phyloP scores from a whole-genome alignment of 768 basidiomycete genomes.

The Naganishia vaughanmartiniae region DNA sequence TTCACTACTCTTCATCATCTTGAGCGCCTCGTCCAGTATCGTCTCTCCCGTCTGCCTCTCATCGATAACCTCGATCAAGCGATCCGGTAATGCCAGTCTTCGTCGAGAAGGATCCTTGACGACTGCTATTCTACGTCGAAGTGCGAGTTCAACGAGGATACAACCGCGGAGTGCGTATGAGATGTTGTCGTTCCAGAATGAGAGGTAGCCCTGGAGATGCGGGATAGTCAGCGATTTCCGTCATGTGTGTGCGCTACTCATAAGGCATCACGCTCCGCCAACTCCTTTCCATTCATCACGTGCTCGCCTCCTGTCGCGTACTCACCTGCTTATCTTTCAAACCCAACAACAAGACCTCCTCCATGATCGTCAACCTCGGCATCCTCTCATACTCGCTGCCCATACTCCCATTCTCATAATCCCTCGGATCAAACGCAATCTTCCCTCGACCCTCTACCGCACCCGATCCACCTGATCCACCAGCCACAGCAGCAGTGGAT shows the following conservation, averaged over 20 bases:
- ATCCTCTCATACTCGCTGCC: constrained; percentile 60
- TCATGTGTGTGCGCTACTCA: no score
- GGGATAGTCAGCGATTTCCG: neutral
- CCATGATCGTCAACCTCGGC: constrained; percentile 89
- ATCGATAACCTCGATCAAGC: constrained; percentile 85
- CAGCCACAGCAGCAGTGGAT: constrained; percentile 54
- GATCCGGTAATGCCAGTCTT: constrained; percentile 71
- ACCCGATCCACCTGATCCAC: constrained; percentile 41
- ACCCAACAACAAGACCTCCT: constrained; percentile 89
- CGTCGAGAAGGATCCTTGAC: constrained; percentile 77
- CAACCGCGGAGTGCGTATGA: constrained; percentile 98
- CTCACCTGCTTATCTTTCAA: constrained; percentile 92
- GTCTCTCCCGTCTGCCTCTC: constrained; percentile 93
- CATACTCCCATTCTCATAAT: constrained; percentile 58
- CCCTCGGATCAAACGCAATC: constrained; percentile 90
- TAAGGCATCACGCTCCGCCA: neutral
- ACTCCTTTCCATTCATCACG: neutral
- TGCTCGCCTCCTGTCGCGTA: neutral
- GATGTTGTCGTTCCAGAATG: constrained; percentile 99
- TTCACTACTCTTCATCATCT: constrained; percentile 83
- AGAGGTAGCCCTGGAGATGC: constrained; percentile 72
- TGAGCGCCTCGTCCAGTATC: constrained; percentile 88
- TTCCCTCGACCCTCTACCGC: constrained; percentile 82
- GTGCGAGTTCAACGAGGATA: constrained; percentile 92
- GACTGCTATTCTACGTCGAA: constrained; percentile 89